A percentile compares a stretch with the other conserved stretches of the same genome.
Evolutionary conservation across 179 eudicot species (phyloP).

Genomic region (Heliamphora ciliata): DNA sequence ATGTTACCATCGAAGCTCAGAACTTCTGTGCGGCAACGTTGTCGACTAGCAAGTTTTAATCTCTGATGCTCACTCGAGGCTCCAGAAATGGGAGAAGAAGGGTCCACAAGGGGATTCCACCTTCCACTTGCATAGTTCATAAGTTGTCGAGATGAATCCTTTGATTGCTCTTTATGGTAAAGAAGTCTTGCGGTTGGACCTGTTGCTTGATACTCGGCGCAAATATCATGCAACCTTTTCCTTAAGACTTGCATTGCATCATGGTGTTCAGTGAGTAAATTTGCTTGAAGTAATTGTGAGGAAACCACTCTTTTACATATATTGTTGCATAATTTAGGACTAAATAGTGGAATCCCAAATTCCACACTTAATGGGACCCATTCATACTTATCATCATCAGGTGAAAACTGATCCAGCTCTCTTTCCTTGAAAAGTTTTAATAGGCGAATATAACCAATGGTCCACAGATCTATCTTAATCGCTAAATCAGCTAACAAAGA

Average conservation of each 20-base stretch:
- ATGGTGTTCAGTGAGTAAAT: conserved; percentile 57
- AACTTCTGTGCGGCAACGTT: conserved; percentile 70
- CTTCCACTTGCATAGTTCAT: conserved; percentile 92
- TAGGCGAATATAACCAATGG: conserved; percentile 84
- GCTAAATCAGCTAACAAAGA: conserved; percentile 47
- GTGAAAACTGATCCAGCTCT: conserved; percentile 34
- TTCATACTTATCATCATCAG: conserved; percentile 60
- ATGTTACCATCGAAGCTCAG: conserved; percentile 91
- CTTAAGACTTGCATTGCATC: conserved; percentile 84
- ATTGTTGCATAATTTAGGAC: conserved; percentile 74
- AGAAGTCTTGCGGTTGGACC: conserved; percentile 79
- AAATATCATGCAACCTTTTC: conserved; percentile 59
- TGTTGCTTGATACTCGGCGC: conserved; percentile 72
- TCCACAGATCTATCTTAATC: conserved; percentile 65
- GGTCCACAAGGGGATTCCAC: conserved; percentile 91
- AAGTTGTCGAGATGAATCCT: conserved; percentile 50
- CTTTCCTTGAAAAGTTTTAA: conserved; percentile 63
- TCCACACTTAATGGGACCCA: conserved; percentile 91
- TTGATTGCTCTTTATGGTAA: conserved; percentile 70
- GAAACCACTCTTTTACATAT: conserved; percentile 73
- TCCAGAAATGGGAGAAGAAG: conserved; percentile 88
- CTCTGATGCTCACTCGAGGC: conserved; percentile 60
- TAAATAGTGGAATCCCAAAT: conserved; percentile 88
- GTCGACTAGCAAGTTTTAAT: conserved; percentile 59
- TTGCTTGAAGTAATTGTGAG: conserved; percentile 79